A percentile compares a stretch with the other conserved stretches of the same genome.
phyloP scores from a whole-genome alignment of 2,329 filamentous ascomycete species.

The Coniochaeta prunicola region DNA sequence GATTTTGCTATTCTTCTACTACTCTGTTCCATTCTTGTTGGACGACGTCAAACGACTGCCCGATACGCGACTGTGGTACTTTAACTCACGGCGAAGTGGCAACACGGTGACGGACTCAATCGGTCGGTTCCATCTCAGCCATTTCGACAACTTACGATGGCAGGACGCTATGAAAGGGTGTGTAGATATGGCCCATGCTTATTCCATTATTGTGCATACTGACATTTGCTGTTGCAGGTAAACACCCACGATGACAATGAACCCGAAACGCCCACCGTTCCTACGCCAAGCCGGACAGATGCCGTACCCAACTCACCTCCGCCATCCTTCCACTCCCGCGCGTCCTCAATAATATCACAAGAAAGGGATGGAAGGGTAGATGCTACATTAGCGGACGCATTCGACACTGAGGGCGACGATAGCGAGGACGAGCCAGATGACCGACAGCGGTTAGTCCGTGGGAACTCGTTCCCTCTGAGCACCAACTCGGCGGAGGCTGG shows the following conservation, averaged over 20 bases:
- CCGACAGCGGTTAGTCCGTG: slow-evolving; percentile 77
- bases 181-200: slow-evolving; percentile 14
- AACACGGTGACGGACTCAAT: neutral
- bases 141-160: slow-evolving; percentile 28
- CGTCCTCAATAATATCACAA: slow-evolving; percentile 57
- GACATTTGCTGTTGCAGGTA: slow-evolving; percentile 31
- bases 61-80: neutral
- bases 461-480: slow-evolving; percentile 32
- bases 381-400: slow-evolving; percentile 83
- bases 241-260: slow-evolving; percentile 53
- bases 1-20: slow-evolving; percentile 4
- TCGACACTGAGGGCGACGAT: slow-evolving; percentile 74
- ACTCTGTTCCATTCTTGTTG: neutral
- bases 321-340: slow-evolving; percentile 83
- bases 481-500: slow-evolving; percentile 11
- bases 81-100: neutral
- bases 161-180: slow-evolving; percentile 53
- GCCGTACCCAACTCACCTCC: slow-evolving; percentile 53
- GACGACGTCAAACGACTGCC: neutral
- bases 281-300: slow-evolving; percentile 22
- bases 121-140: slow-evolving; percentile 5
- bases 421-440: slow-evolving; percentile 73
- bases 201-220: neutral
- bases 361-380: slow-evolving; percentile 48
- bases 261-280: slow-evolving; percentile 24